A percentile compares a stretch with the other conserved stretches of the same genome.
Conservation (phyloP, 2,329 filamentous ascomycete species). For the Xylaria sp. region DNA sequence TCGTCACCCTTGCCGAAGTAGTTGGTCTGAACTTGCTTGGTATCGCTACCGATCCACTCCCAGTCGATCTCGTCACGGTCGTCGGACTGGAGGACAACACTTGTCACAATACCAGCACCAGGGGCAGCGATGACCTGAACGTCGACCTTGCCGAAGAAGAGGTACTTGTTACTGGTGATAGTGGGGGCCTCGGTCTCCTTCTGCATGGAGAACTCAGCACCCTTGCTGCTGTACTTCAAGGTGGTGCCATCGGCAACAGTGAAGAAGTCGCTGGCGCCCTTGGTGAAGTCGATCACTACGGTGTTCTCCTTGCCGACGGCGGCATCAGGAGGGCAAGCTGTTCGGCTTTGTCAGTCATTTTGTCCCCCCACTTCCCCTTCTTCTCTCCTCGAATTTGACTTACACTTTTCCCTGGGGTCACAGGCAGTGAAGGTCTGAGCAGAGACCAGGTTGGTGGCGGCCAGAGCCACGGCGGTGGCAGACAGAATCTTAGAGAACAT, state of each 20-base stretch:
- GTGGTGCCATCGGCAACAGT: constrained; percentile 57
- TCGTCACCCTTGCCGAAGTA: constrained; percentile 81
- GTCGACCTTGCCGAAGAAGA: constrained; percentile 94
- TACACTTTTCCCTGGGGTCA: constrained; percentile 64
- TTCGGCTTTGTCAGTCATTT: constrained; percentile 36
- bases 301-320: constrained; percentile 72
- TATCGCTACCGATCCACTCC: constrained; percentile 88
- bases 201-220: constrained; percentile 73
- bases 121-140: constrained; percentile 80
- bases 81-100: constrained; percentile 88
- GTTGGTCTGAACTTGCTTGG: constrained; percentile 82
- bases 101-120: constrained; percentile 88
- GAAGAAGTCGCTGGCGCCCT: constrained; percentile 71
- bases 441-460: constrained; percentile 59
- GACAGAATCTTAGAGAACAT: constrained; percentile 61
- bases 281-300: constrained; percentile 76
- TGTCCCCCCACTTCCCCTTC: background rate
- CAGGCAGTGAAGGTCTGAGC: constrained; percentile 68
- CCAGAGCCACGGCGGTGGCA: constrained; percentile 59
- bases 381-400: constrained; percentile 35
- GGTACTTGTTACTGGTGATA: constrained; percentile 83
- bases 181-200: constrained; percentile 73
- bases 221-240: constrained; percentile 58
- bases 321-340: constrained; percentile 76
- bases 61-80: constrained; percentile 95